Base-by-base conservation (phyloP, 2,329 filamentous ascomycete species). In the Parasarocladium wereldwijsianum region DNA sequence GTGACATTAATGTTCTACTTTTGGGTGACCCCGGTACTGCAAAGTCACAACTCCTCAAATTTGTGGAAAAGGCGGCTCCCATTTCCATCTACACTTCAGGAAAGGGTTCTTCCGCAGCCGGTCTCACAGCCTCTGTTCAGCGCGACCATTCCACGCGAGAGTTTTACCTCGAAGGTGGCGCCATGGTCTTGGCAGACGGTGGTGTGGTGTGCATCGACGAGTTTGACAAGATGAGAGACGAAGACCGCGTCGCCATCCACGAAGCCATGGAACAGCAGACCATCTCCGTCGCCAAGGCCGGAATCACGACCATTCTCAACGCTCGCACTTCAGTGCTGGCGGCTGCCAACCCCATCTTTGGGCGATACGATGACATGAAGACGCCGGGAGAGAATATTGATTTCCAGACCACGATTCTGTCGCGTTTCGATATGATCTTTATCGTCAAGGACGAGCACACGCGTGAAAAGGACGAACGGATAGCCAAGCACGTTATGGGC, bases 211-310 rank as follows among this genome's bases (percentile, higher is more conserved):
- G 90, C 54, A 98, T 98, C 43, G 90, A 98, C 49, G 90, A 98
- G 57, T 98, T 98, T 49, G 90, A 98, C 61, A 98, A 98, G 64
- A 98, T 98, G 90, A 71, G 90, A 38, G 90, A 98, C 49, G 90
- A 98, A 53, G 90, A 98, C 45, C 72, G 90, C 43, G 90, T 96
- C 6, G 90, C 90, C 2, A 98, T 98, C 41, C 90, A 98, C 64
- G 90, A 98, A 68, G 90, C 90, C 34, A 98, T 98, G 90, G 90
- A 98, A 52, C 90, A 98, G 58, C 90, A 98, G 55, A 98, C 90
- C 0, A 98, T 98, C 36, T 96, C 90, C 8, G 96, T 98, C 43
- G 90, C 90, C 39, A 96, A 98, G 58, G 90, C 90, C 1, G 90
- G 90, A 44, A 98, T 98, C 48, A 98, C 90, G 1, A 98, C 90